These are phyloP conservation scores for Pichia paraexigua DNA, from an alignment of 805 yeast genomes.

Conservation along the genomic window DNA sequence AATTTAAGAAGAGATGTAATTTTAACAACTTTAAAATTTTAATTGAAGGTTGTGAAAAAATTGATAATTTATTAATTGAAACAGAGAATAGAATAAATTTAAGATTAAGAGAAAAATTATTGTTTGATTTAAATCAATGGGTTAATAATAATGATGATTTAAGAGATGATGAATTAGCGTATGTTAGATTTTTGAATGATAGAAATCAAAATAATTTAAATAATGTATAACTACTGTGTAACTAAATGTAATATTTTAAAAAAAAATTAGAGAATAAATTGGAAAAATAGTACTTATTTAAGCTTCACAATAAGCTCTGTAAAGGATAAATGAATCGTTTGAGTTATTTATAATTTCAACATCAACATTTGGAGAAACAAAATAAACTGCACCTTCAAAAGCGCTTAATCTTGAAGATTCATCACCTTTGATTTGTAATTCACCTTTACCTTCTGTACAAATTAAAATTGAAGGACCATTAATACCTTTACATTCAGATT, in stretches of 20 bases:
- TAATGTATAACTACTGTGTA: background rate
- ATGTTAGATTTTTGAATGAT: slow-evolving; percentile 4
- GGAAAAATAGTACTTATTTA: slow-evolving; percentile 13
- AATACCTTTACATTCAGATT: slow-evolving; percentile 51
- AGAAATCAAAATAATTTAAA: slow-evolving; percentile 1
- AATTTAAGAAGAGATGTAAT: slow-evolving; percentile 50
- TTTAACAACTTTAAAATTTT: slow-evolving; percentile 37
- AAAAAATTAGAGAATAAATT: background rate
- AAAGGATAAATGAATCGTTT: slow-evolving; percentile 54
- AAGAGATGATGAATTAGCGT: slow-evolving; percentile 1
- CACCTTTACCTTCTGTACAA: slow-evolving; percentile 75
- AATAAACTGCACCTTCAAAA: slow-evolving; percentile 72
- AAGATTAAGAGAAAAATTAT: slow-evolving; percentile 46
- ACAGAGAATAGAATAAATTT: slow-evolving; percentile 55
- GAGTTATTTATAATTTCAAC: slow-evolving; percentile 47
- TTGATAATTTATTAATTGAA: slow-evolving; percentile 49
- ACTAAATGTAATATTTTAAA: no score
- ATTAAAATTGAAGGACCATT: slow-evolving; percentile 86
- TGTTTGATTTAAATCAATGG: slow-evolving; percentile 61
- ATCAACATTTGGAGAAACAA: slow-evolving; percentile 70
- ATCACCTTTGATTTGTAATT: slow-evolving; percentile 35
- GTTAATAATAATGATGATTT: slow-evolving; percentile 38
- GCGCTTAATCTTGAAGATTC: slow-evolving; percentile 38
- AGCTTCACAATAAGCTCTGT: slow-evolving; percentile 86
- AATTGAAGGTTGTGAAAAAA: slow-evolving; percentile 70